Evolutionary conservation across 768 basidiomycete genomes (phyloP).

Genomic region (Boletus rufocinnamomeus): DNA sequence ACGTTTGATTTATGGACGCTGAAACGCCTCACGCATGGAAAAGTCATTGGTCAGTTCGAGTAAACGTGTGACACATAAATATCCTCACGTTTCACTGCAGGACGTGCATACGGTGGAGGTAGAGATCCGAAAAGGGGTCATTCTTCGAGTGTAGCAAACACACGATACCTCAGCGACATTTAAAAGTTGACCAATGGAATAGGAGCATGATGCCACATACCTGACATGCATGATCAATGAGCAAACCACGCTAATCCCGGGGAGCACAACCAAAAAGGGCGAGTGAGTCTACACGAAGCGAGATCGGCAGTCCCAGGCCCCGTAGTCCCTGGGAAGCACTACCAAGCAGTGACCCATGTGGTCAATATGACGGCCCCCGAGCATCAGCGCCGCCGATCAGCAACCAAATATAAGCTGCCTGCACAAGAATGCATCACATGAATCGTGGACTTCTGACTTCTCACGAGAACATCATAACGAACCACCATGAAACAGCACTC

Average conservation of each 20-base stretch:
- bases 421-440: not conserved
- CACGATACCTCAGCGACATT: not conserved
- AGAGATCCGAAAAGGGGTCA: not conserved
- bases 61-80: not conserved
- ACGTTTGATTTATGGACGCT: not conserved
- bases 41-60: not conserved
- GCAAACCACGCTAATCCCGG: not conserved
- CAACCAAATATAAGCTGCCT: not conserved
- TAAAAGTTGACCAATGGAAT: not conserved
- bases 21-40: not conserved
- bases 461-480: not conserved
- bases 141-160: not conserved
- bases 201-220: not conserved
- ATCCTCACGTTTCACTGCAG: not conserved
- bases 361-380: not conserved
- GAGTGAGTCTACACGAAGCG: not conserved
- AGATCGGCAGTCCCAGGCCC: not conserved
- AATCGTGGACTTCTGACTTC: not conserved
- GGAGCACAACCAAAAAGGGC: too few relatives aligned
- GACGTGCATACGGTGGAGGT: not conserved
- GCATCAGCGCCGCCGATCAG: not conserved
- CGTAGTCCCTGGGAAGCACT: not conserved
- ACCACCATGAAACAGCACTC: not conserved
- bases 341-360: not conserved
- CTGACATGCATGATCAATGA: not conserved